phyloP scores from a whole-genome alignment of 768 basidiomycete genomes.

The Royoungia palumana region DNA sequence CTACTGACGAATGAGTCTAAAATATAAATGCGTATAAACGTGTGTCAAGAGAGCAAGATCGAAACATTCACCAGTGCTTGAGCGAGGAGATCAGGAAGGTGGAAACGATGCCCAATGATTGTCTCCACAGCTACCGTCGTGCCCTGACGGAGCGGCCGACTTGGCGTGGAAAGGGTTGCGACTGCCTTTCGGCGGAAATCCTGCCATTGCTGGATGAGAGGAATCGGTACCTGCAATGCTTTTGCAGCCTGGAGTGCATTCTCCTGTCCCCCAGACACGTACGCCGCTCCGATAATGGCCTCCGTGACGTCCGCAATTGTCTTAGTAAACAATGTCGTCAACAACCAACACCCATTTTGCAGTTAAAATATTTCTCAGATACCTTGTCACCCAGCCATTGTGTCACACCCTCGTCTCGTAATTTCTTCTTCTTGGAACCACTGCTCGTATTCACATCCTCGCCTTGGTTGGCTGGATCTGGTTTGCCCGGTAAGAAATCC shows the following conservation, averaged over 20 bases:
- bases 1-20: conserved; percentile 67
- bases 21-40: conserved; percentile 11
- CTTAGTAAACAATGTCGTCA: conserved; percentile 37
- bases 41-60: background rate
- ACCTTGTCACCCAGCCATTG: conserved; percentile 82
- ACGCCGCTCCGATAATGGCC: conserved; percentile 81
- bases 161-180: conserved; percentile 41
- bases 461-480: conserved; percentile 11
- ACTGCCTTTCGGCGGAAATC: conserved; percentile 56
- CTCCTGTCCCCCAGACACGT: conserved; percentile 68
- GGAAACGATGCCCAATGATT: conserved; percentile 62
- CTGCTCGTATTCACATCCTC: conserved; percentile 6
- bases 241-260: conserved; percentile 62
- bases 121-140: conserved; percentile 55
- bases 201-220: conserved; percentile 62
- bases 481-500: conserved; percentile 8
- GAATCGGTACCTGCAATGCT: conserved; percentile 62
- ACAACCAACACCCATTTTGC: background rate
- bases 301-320: conserved; percentile 82
- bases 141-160: conserved; percentile 44
- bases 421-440: conserved; percentile 35
- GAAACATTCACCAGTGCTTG: conserved; percentile 63
- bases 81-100: conserved; percentile 57
- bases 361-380: background rate
- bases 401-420: conserved; percentile 38